A percentile compares a stretch with the other conserved stretches of the same genome.
Conservation (phyloP, 352 stramenopile species). For the Thalassiosira hispida region DNA sequence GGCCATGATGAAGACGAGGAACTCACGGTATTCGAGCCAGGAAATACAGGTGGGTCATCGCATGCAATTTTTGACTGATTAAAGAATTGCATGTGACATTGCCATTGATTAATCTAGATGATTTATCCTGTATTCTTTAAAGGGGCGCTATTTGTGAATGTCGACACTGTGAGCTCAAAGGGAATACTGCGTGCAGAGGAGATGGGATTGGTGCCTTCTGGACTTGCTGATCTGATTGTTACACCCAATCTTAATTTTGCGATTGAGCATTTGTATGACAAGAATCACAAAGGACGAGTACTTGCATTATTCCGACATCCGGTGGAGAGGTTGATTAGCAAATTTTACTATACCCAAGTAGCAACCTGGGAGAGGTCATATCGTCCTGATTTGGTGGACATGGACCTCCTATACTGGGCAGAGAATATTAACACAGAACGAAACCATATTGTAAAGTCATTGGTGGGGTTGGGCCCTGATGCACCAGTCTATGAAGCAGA, state of each 20-base stretch:
- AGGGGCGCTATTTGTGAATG: slow-evolving; percentile 44
- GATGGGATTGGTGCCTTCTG: slow-evolving; percentile 37
- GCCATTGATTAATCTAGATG: no score
- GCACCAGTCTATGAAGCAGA: slow-evolving; percentile 27
- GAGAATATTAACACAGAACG: slow-evolving; percentile 36
- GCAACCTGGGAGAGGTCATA: slow-evolving; percentile 53
- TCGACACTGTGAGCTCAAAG: slow-evolving; percentile 30
- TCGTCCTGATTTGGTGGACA: slow-evolving; percentile 17
- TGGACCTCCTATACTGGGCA: slow-evolving; percentile 46
- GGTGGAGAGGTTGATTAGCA: neutral
- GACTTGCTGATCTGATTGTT: slow-evolving; percentile 34
- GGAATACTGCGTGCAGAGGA: slow-evolving; percentile 34
- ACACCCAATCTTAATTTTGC: slow-evolving; percentile 18
- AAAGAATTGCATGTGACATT: no score
- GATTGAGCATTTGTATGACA: slow-evolving; percentile 30
- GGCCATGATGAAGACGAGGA: slow-evolving; percentile 12
- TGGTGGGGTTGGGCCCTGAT: slow-evolving; percentile 25
- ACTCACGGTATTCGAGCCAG: slow-evolving; percentile 10
- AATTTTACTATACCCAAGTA: slow-evolving; percentile 55
- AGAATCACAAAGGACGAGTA: slow-evolving; percentile 9
- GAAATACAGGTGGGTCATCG: neutral
- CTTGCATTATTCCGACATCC: no score
- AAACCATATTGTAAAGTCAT: slow-evolving; percentile 44
- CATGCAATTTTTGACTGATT: no score
- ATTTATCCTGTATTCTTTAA: no score